A percentile compares a stretch with the other conserved stretches of the same genome.
These are phyloP conservation scores for Fraxinus americana DNA, from an alignment of 257 asterid genomes.

Conservation along the genomic window DNA sequence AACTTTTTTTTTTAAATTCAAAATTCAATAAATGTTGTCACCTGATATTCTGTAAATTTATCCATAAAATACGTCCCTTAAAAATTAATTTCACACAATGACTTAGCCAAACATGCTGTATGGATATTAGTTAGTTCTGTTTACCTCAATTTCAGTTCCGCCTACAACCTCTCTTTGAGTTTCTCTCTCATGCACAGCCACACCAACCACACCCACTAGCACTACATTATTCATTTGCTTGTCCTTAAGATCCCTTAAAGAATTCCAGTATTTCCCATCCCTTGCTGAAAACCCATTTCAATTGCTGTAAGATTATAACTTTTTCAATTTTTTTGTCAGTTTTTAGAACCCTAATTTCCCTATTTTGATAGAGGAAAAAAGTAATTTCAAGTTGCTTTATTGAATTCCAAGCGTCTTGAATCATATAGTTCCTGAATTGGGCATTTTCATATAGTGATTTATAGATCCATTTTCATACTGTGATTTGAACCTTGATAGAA, in stretches of 20 bases:
- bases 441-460: constrained; percentile 13
- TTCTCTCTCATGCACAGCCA: constrained; percentile 16
- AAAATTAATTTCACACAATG: no score
- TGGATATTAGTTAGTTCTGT: no score
- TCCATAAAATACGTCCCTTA: no score
- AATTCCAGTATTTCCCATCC: constrained; percentile 24
- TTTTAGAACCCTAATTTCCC: constrained; percentile 39
- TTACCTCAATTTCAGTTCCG: no score
- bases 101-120: no score
- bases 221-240: constrained; percentile 39
- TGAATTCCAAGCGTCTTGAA: constrained; percentile 21
- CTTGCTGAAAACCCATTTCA: constrained; percentile 31
- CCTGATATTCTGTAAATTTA: no score
- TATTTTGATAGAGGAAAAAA: constrained; percentile 12
- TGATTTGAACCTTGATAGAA: constrained; percentile 29
- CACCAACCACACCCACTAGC: constrained; percentile 16
- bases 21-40: no score
- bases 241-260: constrained; percentile 49
- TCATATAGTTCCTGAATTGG: constrained; percentile 24
- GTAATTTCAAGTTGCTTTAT: constrained; percentile 22
- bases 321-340: constrained; percentile 16
- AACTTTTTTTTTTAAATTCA: no score
- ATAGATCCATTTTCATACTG: constrained; percentile 28
- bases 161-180: no score
- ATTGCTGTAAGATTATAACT: constrained; percentile 15